Base-by-base conservation (phyloP, 2,329 filamentous ascomycete species). In the Calonectria naviculata region DNA sequence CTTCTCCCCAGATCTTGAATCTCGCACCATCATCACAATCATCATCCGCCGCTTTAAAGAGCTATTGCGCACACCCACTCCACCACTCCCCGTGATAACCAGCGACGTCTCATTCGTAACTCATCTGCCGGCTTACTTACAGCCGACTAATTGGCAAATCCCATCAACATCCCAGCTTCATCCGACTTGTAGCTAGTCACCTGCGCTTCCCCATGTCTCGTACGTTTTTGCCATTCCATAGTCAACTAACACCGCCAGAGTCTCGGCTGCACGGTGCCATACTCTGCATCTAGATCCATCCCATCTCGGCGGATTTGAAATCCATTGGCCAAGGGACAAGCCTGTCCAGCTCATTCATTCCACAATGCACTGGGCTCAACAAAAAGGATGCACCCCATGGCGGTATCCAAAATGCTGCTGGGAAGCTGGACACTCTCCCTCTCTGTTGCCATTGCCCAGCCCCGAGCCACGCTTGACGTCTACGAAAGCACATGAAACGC, bases 161-260 rank as follows among this genome's bases (percentile, higher is more conserved):
- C 34, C 52, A 24, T 42, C 56, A 34, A 19, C 17, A 28, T 21
- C 29, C 34, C 5, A 44, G 38, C 24, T 15, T 26, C 19, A 19
- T 10, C 9, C 41, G 17, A 26, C 46, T 9, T 34, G 4, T 41
- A 19, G 21, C 17, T 26, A 29, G 7, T 36, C 4, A 19, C 38
- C 21, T 41, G 47, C 28, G 7, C 17, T 70, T 41, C 64, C 62
- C 67, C 70, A 47, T 44, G 71, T 24, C 52, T 78, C 72, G 75
- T 78, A 77, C 74, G 76, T 77, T 75, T 72, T 46, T 42, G 28
- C 46, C 61, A 70, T 69, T 21, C 34, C 42, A 36, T 21, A 12
- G 15, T 60, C 47, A 36, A 26, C 31, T 56, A 36, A 62, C 52
- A 58, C 34, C 13, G 34, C 31, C 52, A 52, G 15, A 49, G 49